Evolutionary conservation across 2,329 filamentous ascomycete species (phyloP).

Genomic region (Diplocarpon rosae): DNA sequence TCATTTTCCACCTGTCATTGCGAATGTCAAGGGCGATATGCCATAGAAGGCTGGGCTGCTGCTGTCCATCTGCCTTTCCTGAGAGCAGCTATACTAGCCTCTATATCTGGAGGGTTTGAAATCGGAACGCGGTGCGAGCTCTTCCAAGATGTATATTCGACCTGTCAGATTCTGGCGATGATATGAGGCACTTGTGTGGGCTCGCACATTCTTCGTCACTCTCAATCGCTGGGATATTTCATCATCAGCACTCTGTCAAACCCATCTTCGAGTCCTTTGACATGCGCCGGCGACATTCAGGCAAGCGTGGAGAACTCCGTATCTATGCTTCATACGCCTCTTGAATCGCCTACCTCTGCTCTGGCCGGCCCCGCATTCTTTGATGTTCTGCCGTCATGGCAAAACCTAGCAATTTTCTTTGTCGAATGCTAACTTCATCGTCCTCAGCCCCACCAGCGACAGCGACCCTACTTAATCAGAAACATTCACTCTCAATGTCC

Average conservation of each 20-base stretch:
- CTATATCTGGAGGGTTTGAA: constrained; percentile 12
- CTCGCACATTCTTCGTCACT: constrained; percentile 9
- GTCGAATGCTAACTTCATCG: constrained; percentile 36
- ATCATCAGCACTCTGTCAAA: constrained; percentile 22
- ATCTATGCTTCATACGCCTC: constrained; percentile 9
- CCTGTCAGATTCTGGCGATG: constrained; percentile 3
- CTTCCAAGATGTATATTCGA: constrained; percentile 2
- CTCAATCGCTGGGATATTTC: constrained; percentile 17
- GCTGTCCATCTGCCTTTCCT: constrained; percentile 19
- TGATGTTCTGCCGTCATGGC: constrained; percentile 13
- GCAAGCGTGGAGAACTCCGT: constrained; percentile 6
- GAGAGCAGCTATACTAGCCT: constrained; percentile 12
- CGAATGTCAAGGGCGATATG: constrained; percentile 1
- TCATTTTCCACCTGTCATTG: constrained; percentile 16
- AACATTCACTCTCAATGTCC: constrained; percentile 49
- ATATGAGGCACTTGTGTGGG: constrained; percentile 5
- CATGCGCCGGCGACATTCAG: constrained; percentile 24
- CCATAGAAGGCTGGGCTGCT: constrained; percentile 19
- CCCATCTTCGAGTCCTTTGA: constrained; percentile 14
- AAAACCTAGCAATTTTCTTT: constrained; percentile 13
- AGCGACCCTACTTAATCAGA: constrained; percentile 50
- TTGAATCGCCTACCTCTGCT: constrained; percentile 19
- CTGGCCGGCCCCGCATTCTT: constrained; percentile 11
- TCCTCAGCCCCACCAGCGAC: constrained; percentile 45
- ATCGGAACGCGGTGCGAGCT: constrained; percentile 7